Percentiles rank a stretch among this genome's conserved stretches.
Conservation (phyloP, 163 green algal species). For the Chloroidium sp. region DNA sequence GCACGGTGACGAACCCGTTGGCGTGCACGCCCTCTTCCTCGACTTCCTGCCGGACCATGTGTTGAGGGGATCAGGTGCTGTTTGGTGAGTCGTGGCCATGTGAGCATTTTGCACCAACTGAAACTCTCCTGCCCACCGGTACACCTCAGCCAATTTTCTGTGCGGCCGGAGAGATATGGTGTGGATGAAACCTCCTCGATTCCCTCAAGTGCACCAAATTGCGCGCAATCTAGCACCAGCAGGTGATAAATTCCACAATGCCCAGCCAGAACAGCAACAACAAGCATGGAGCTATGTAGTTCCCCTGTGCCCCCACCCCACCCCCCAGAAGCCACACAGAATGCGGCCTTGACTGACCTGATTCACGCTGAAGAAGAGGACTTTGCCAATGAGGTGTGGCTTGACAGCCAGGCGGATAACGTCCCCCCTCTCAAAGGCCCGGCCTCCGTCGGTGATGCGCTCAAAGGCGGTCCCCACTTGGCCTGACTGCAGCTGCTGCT, state of each 20-base stretch:
- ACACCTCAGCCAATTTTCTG: too few species aligned
- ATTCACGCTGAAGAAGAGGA: constrained; percentile 47
- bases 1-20: constrained; percentile 43
- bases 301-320: too few species aligned
- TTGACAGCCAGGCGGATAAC: constrained; percentile 49
- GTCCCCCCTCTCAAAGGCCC: constrained; percentile 35
- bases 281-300: too few species aligned
- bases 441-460: constrained; percentile 34
- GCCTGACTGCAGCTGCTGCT: constrained; percentile 27
- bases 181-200: too few species aligned
- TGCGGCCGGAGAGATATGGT: too few species aligned
- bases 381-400: constrained; percentile 35
- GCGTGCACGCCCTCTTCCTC: constrained; percentile 35
- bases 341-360: constrained; percentile 7
- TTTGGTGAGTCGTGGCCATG: not conserved
- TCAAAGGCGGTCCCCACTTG: constrained; percentile 54
- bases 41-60: constrained; percentile 20
- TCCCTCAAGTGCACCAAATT: too few species aligned
- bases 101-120: constrained; percentile 1
- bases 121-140: not conserved
- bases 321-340: too few species aligned
- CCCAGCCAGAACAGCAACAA: too few species aligned
- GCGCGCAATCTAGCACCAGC: too few species aligned
- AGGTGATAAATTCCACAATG: too few species aligned
- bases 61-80: not conserved